phyloP scores from a whole-genome alignment of 1,139 yeast genomes.

The Debaryomycetaceae sp. region DNA sequence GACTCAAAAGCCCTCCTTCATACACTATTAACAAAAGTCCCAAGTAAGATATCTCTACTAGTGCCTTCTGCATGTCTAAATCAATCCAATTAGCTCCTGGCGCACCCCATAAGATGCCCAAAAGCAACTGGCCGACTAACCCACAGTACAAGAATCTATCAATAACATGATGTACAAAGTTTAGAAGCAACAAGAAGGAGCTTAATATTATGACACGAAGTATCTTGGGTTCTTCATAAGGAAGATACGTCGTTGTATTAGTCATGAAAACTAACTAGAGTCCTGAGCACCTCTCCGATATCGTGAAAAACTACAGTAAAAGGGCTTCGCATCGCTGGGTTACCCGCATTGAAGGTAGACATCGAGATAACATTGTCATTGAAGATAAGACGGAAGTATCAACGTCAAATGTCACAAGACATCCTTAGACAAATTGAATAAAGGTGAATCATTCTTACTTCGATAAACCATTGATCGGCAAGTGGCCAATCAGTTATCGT shows the following conservation, averaged over 20 bases:
- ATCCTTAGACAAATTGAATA: too few species aligned
- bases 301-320: too few species aligned
- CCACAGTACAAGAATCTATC: conserved; percentile 5
- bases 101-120: conserved; percentile 5
- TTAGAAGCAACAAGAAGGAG: conserved; percentile 4
- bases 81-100: conserved; percentile 5
- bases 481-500: too few species aligned
- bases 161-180: conserved; percentile 1
- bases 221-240: conserved; percentile 5
- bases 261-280: too few species aligned
- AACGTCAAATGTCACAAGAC: too few species aligned
- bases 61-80: conserved; percentile 3
- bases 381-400: too few species aligned
- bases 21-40: conserved; percentile 6
- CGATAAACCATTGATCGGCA: too few species aligned
- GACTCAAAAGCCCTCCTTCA: conserved; percentile 6
- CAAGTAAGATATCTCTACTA: conserved; percentile 4
- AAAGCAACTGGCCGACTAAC: conserved; percentile 6
- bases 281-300: too few species aligned
- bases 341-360: too few species aligned
- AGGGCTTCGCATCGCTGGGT: too few species aligned
- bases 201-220: conserved; percentile 1
- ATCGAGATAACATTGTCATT: too few species aligned
- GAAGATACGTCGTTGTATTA: conserved; percentile 1
- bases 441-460: too few species aligned